Evolutionary conservation across 139 green algal species (phyloP).

Genomic region (Diplosphaera chodatii): DNA sequence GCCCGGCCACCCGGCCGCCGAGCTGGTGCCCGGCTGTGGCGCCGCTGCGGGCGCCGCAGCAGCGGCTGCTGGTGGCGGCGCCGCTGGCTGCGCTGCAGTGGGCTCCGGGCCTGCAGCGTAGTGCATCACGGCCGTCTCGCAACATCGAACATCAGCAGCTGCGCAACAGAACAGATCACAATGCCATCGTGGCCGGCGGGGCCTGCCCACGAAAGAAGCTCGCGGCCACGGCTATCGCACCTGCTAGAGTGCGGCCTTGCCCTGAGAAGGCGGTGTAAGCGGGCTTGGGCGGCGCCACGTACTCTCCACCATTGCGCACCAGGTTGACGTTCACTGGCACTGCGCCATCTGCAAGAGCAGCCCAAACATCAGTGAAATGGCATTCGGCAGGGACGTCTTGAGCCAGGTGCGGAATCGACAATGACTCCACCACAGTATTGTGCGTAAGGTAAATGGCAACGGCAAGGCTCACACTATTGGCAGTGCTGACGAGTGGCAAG

Average conservation of each 20-base stretch:
- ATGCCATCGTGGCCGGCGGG: no score
- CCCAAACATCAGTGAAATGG: no score
- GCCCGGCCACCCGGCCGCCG: conserved; percentile 50
- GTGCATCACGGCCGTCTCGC: not conserved
- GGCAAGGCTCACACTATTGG: no score
- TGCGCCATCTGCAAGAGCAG: no score
- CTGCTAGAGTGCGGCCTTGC: conserved; percentile 45
- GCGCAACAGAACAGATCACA: not conserved
- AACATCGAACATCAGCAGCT: not conserved
- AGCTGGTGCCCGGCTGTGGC: not conserved
- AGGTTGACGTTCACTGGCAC: conserved; percentile 73
- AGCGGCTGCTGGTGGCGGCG: not conserved
- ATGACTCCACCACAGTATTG: no score
- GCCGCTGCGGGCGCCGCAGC: conserved; percentile 4
- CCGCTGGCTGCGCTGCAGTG: conserved; percentile 11
- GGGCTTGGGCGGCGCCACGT: conserved; percentile 42
- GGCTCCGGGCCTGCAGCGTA: not conserved
- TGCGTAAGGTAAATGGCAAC: no score
- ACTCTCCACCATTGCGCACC: conserved; percentile 68
- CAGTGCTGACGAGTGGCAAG: no score
- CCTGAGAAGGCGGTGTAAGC: conserved; percentile 64
- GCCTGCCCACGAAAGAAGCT: not conserved
- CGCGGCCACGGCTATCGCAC: conserved; percentile 1
- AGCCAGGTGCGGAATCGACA: no score
- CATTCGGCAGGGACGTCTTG: no score